Base-by-base conservation (phyloP, 1,139 yeast species). In the Lodderomyces jiufengensis region DNA sequence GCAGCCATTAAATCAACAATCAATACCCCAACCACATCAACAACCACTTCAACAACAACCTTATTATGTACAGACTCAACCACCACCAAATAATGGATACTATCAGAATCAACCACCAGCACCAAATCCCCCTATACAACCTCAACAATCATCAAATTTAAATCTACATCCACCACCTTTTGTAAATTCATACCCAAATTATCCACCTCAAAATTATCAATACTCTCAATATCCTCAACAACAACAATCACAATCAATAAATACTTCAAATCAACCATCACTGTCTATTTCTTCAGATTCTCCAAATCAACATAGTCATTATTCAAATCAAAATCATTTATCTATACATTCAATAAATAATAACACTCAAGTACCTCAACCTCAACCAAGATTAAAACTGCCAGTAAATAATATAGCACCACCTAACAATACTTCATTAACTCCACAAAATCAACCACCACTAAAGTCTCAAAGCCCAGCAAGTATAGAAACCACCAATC, bases 121-220 rank as follows among this genome's bases (percentile, higher is more conserved):
- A 26, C 22, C 39, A 21, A 29, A 21, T 25, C 11, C 31, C 27
- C 24, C 16, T 26, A 10, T 21, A 21, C 47, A 33, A 21, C 39
- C 18, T n/a, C 43, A 27, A 10, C 44, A 23, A 12, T 32, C 26
- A 21, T 34, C 24, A n/a, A 31, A 21, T 20, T 27, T 3, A 27
- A 9, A 15, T 15, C 38, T 15, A 28, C n/a, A n/a, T n/a, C 36
- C 27, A n/a, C 39, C 34, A 21, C 39, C 30, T 10, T 38, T 30
- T 7, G 32, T 31, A 9, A 45, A 15, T 22, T 41, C 35, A 15
- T 35, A 33, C 14, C 30, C 31, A 28, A 24, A 22, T 24, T 24
- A 29, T 12, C 43, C 29, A n/a, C 26, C 20, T 5, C 36, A 15
- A 11, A 18, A 18, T 18, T 27, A 22, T 6, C 36, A 25, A 13